A percentile compares a stretch with the other conserved stretches of the same genome.
phyloP scores from a whole-genome alignment of 2,329 filamentous ascomycete genomes.

The Colletotrichum eremochloae region DNA sequence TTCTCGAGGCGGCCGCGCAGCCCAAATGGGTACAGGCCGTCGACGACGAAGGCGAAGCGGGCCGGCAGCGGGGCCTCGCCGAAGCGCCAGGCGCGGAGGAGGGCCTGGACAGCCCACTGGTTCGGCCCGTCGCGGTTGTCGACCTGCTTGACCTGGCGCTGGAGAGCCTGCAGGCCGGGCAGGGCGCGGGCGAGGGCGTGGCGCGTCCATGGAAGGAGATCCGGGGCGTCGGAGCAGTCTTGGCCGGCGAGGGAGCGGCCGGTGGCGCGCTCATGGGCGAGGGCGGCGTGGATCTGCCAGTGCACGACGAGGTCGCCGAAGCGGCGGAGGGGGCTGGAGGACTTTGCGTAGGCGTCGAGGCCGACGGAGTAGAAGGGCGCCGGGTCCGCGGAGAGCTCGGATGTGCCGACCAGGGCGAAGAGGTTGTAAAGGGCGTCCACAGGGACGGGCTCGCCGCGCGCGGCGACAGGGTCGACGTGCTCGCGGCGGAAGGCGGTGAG shows the following conservation, averaged over 20 bases:
- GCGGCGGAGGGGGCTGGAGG: constrained; percentile 75
- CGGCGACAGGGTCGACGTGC: constrained; percentile 53
- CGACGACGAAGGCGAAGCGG: constrained; percentile 63
- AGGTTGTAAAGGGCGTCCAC: constrained; percentile 50
- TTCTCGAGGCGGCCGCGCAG: constrained; percentile 59
- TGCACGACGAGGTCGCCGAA: constrained; percentile 74
- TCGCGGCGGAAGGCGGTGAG: constrained; percentile 55
- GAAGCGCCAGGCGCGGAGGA: constrained; percentile 71
- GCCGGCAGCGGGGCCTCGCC: constrained; percentile 62
- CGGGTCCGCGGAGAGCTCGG: constrained; percentile 65
- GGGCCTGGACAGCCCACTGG: constrained; percentile 71
- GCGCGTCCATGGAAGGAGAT: constrained; percentile 62
- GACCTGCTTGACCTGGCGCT: constrained; percentile 63
- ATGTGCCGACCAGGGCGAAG: constrained; percentile 60
- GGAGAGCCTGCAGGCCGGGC: constrained; percentile 65
- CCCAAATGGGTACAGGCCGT: constrained; percentile 51
- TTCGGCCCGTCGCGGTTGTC: constrained; percentile 57
- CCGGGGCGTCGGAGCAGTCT: constrained; percentile 46
- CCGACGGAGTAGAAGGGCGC: constrained; percentile 71
- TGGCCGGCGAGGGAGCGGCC: constrained; percentile 43
- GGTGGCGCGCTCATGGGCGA: constrained; percentile 60
- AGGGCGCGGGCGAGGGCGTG: constrained; percentile 59
- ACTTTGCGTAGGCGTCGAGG: constrained; percentile 71
- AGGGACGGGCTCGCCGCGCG: constrained; percentile 50
- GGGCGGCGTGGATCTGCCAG: constrained; percentile 74